Conservation (phyloP, 2,329 filamentous ascomycete genomes). For the Proliferodiscus dingleyae region DNA sequence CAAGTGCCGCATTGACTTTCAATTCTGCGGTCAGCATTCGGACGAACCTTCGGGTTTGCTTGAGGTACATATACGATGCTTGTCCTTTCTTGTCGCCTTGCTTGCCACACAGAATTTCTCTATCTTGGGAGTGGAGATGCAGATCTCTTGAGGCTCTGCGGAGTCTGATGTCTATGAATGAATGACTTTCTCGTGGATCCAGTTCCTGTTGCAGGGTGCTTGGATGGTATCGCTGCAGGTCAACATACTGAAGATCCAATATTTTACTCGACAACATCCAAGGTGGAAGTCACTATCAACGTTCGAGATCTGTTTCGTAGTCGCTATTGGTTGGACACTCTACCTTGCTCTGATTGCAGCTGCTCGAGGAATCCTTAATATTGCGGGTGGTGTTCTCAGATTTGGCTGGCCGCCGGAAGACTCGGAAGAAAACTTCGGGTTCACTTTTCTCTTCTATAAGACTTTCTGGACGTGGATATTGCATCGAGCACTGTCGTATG, state of each 20-base stretch:
- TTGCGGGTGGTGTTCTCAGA: not conserved
- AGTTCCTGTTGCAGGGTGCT: not conserved
- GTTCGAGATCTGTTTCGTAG: not conserved
- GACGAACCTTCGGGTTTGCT: too few species aligned
- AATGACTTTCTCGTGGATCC: not conserved
- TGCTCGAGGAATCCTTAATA: not conserved
- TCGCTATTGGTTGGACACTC: not conserved
- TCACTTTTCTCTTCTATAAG: constrained; percentile 4
- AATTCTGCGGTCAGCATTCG: too few species aligned
- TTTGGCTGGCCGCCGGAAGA: too few species aligned
- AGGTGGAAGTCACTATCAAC: not conserved
- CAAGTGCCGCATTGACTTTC: too few species aligned
- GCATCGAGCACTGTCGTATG: not conserved
- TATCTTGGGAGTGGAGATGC: too few species aligned
- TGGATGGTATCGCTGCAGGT: not conserved
- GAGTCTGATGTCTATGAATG: too few species aligned
- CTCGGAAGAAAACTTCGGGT: not conserved
- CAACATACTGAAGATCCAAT: not conserved
- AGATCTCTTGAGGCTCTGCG: too few species aligned
- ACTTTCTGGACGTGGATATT: constrained; percentile 8
- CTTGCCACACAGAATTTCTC: too few species aligned
- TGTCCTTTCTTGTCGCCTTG: too few species aligned
- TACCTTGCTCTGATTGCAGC: not conserved
- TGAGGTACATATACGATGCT: too few species aligned
- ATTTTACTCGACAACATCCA: not conserved